Evolutionary conservation across 176 grass and related monocot species (phyloP).

Genomic region (Eleusine coracana): DNA sequence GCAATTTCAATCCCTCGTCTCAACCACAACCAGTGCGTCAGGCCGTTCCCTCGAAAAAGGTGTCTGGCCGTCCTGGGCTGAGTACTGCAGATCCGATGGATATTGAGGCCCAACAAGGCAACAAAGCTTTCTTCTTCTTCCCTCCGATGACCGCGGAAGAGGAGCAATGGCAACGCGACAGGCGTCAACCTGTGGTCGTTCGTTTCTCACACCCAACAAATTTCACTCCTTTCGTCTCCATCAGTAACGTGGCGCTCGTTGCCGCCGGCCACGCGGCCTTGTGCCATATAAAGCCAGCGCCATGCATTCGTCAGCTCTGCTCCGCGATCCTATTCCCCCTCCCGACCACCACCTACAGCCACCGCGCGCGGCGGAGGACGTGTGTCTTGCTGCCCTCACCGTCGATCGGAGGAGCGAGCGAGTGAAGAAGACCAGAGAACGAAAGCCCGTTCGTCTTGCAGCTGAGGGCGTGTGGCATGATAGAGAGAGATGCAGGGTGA

Average conservation of each 20-base stretch:
- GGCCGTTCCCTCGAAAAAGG: too few relatives aligned
- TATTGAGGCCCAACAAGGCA: too few relatives aligned
- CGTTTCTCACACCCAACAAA: not conserved
- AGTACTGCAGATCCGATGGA: too few relatives aligned
- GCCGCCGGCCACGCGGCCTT: not conserved
- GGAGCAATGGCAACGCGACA: not conserved
- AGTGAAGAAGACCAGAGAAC: not conserved
- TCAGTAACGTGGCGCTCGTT: conserved; percentile 13
- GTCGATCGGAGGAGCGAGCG: not conserved
- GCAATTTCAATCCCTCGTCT: too few relatives aligned
- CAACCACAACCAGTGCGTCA: too few relatives aligned
- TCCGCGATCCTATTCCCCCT: conserved; percentile 38
- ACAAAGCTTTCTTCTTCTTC: too few relatives aligned
- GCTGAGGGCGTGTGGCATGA: not conserved
- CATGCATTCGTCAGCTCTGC: conserved; percentile 6
- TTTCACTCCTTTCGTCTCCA: conserved; percentile 12
- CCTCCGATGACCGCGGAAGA: not conserved
- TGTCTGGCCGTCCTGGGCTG: too few relatives aligned
- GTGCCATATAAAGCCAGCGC: conserved; percentile 14
- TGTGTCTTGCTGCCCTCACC: not conserved
- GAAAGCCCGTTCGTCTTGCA: not conserved
- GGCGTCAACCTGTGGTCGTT: conserved; percentile 29
- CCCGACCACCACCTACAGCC: conserved; percentile 30
- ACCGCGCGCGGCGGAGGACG: not conserved
- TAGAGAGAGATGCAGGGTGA: not conserved